Conservation (phyloP, 78 protist genomes). For the Cavenderia fasciculata region DNA sequence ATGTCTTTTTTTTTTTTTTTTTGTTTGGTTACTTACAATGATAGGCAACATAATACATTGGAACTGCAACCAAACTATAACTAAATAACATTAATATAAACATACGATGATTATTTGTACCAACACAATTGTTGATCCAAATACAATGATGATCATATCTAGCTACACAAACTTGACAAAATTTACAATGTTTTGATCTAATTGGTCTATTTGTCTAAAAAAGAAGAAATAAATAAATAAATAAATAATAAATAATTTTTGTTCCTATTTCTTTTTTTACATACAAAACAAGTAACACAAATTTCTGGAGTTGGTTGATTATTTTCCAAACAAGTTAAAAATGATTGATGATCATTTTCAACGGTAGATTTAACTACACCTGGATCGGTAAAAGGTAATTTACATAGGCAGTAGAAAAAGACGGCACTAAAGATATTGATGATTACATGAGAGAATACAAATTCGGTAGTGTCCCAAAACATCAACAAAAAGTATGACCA, state of each 20-base stretch:
- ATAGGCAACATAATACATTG: conserved; percentile 47
- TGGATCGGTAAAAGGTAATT: conserved; percentile 61
- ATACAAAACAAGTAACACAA: conserved; percentile 50
- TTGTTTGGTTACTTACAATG: conserved; percentile 31
- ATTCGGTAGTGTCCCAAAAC: conserved; percentile 17
- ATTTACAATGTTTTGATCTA: conserved; percentile 82
- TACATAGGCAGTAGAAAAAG: conserved; percentile 24
- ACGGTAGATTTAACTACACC: conserved; percentile 50
- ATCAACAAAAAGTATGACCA: conserved; percentile 48
- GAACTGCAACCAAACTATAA: conserved; percentile 27
- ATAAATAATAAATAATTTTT: neutral
- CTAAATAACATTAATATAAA: conserved; percentile 19
- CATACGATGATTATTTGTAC: conserved; percentile 46
- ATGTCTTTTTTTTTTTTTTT: too few species aligned
- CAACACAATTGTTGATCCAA: conserved; percentile 86
- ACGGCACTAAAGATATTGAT: conserved; percentile 34
- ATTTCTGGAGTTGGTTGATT: conserved; percentile 14
- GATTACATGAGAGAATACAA: conserved; percentile 3
- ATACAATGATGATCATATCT: conserved; percentile 85
- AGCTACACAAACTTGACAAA: conserved; percentile 77
- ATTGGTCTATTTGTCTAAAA: conserved; percentile 60
- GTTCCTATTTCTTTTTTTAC: neutral
- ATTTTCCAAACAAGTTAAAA: conserved; percentile 2
- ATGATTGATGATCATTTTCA: conserved; percentile 30
- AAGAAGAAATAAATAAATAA: neutral